These are phyloP conservation scores for Sporisorium iseilematis-ciliati DNA, from an alignment of 1,284 basidiomycete genomes.

Conservation along the genomic window DNA sequence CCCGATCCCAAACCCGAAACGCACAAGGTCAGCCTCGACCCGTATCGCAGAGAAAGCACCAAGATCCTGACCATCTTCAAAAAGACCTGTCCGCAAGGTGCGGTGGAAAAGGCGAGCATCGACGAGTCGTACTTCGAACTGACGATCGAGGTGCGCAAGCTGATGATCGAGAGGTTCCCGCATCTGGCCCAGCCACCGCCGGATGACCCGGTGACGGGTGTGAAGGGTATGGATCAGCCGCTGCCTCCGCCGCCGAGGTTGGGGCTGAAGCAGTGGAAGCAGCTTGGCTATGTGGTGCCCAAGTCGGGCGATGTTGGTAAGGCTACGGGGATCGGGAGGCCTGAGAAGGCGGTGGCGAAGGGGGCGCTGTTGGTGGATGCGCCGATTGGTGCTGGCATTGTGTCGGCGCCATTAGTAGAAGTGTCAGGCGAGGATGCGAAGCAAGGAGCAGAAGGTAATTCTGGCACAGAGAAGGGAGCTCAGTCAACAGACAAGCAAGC, in stretches of 20 bases:
- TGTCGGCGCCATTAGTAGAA: conserved; percentile 24
- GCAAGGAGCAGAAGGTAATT: background rate
- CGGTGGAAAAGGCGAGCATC: conserved; percentile 75
- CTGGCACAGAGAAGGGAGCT: conserved; percentile 19
- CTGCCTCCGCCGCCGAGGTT: conserved; percentile 80
- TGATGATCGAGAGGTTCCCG: conserved; percentile 73
- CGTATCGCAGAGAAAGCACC: conserved; percentile 88
- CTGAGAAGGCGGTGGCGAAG: conserved; percentile 48
- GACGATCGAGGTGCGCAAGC: conserved; percentile 65
- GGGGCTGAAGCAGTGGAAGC: conserved; percentile 76
- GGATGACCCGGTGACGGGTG: conserved; percentile 27
- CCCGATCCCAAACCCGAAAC: conserved; percentile 82
- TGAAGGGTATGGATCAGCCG: conserved; percentile 80
- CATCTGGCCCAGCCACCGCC: conserved; percentile 73
- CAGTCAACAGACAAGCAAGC: conserved; percentile 48
- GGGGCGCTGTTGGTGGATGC: conserved; percentile 43
- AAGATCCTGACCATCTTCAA: conserved; percentile 91
- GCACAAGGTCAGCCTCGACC: conserved; percentile 95
- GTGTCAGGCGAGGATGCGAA: conserved; percentile 5
- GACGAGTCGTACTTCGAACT: conserved; percentile 72
- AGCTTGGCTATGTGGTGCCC: conserved; percentile 80
- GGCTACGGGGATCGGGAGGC: conserved; percentile 57
- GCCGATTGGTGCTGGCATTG: conserved; percentile 40
- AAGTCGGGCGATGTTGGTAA: conserved; percentile 72
- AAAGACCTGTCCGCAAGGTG: conserved; percentile 78